Evolutionary conservation across 192 early-diverging fungal genomes (phyloP), one percentile per base, ranked within the genome.

Genomic region (Linnemannia schmuckeri): DNA sequence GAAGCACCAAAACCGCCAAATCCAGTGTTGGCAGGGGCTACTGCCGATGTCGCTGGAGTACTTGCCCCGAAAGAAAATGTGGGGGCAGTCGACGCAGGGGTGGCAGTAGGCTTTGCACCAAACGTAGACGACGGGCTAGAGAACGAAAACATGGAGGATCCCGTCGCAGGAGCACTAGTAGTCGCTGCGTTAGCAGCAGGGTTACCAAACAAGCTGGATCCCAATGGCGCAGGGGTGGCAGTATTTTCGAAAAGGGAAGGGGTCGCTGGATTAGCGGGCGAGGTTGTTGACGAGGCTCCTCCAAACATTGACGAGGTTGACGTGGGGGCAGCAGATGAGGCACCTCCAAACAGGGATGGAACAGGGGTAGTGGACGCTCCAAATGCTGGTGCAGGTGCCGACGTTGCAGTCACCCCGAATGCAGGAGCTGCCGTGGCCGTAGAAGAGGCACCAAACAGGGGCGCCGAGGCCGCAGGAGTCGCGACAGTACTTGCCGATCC

Each of bases 1-100:
- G 61, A 42, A 2, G 63, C 78, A 15, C 78, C 78, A 66, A 79
- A 79, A 40, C 78, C 78, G 1, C 57, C 70, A 79, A 79, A 72
- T 27, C 71, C 72, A 24, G 55, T 41, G 63, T 42, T 68, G 3
- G 79, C 18, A 44, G 71, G 10, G 33, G 72, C 18, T 6, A 72
- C 33, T 35, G 57, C 22, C 6, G 61, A 27, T 38, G 46, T 54
- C 49, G 35, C 22, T 0, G 78, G 46, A 18, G 79, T 27, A 10
- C 70, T 42, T 68, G 42, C 35, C 27, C 72, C 72, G 54, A 81
- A 81, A 33, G 52, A 22, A 15, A 74, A 75, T 22, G 73, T 37
- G 6, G 79, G 41, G 3, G 79, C 38, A 44, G 72, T 70, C 13
- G 49, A 18, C 3, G 69, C n/a, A n/a, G 69, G 46, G 0, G 38